Evolutionary conservation across 768 basidiomycete genomes (phyloP).

Genomic region (Agrocybe chaxingu): DNA sequence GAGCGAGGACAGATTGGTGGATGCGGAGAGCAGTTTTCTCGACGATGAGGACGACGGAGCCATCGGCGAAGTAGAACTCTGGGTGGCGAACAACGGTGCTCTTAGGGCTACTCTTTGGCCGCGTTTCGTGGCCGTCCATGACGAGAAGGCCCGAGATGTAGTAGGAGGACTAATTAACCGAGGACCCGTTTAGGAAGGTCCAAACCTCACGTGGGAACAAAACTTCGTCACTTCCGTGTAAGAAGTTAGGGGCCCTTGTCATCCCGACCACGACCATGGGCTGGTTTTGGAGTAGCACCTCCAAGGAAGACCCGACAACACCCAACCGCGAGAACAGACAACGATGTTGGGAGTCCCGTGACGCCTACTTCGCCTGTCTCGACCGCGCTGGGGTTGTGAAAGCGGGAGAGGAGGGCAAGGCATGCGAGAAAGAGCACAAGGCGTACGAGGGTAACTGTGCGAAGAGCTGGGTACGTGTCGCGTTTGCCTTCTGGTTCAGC

Average conservation of each 20-base stretch:
- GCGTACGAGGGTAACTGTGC: conserved; percentile 75
- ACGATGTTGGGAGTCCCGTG: conserved; percentile 83
- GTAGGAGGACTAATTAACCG: no score
- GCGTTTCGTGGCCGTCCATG: no score
- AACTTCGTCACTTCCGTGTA: background rate
- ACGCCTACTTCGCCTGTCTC: conserved; percentile 83
- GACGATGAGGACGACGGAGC: conserved; percentile 35
- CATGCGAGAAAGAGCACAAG: conserved; percentile 55
- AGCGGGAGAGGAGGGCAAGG: conserved; percentile 65
- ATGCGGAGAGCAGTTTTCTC: conserved; percentile 29
- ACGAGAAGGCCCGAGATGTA: no score
- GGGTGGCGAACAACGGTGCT: conserved; percentile 15
- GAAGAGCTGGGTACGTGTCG: conserved; percentile 77
- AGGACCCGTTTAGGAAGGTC: no score
- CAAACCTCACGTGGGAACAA: background rate
- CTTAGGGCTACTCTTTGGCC: no score
- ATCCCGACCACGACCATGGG: conserved; percentile 27
- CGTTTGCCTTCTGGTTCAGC: background rate
- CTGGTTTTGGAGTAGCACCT: conserved; percentile 35
- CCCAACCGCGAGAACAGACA: conserved; percentile 64
- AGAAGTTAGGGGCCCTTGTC: background rate
- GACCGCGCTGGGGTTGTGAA: conserved; percentile 66
- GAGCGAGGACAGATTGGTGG: conserved; percentile 35
- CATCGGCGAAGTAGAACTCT: conserved; percentile 37
- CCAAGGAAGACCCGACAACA: conserved; percentile 34